phyloP scores from a whole-genome alignment of 2,329 filamentous ascomycete genomes.

The Paradendryphiella salina region DNA sequence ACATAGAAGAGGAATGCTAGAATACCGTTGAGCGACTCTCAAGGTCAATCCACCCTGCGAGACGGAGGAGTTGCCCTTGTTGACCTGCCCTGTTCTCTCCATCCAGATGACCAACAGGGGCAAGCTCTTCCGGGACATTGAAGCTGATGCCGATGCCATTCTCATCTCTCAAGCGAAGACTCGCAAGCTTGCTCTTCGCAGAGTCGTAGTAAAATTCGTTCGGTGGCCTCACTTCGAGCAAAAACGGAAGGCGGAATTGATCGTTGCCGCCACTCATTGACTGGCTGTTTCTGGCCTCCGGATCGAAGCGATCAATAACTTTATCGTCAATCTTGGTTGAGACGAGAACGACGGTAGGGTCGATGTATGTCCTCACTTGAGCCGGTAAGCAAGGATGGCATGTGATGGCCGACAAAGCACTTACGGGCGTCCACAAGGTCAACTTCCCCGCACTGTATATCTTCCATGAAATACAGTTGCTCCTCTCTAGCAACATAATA shows the following conservation, averaged over 20 bases:
- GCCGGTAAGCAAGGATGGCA: background rate
- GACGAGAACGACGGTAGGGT: conserved; percentile 63
- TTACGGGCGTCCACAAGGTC: conserved; percentile 58
- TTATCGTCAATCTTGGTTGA: conserved; percentile 60
- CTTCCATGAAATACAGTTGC: conserved; percentile 74
- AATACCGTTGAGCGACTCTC: conserved; percentile 70
- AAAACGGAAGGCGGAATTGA: conserved; percentile 59
- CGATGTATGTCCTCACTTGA: conserved; percentile 63
- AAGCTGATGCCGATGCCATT: conserved; percentile 58
- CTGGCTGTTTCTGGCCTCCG: conserved; percentile 45
- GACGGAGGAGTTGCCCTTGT: conserved; percentile 67
- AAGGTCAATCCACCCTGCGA: conserved; percentile 72
- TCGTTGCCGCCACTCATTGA: conserved; percentile 45
- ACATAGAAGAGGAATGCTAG: background rate
- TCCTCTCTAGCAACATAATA: conserved; percentile 76
- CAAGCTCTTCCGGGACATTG: conserved; percentile 62
- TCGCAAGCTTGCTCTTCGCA: conserved; percentile 67
- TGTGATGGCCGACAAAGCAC: conserved; percentile 15
- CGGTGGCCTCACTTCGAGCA: conserved; percentile 69
- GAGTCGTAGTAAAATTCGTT: conserved; percentile 71
- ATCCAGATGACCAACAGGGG: conserved; percentile 44
- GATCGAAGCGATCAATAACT: conserved; percentile 51
- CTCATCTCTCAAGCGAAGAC: conserved; percentile 58
- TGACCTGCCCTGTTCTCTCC: conserved; percentile 56
- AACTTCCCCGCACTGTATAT: conserved; percentile 69